phyloP scores from a whole-genome alignment of 2,329 filamentous ascomycete genomes.

The Mollisiaceae sp. region DNA sequence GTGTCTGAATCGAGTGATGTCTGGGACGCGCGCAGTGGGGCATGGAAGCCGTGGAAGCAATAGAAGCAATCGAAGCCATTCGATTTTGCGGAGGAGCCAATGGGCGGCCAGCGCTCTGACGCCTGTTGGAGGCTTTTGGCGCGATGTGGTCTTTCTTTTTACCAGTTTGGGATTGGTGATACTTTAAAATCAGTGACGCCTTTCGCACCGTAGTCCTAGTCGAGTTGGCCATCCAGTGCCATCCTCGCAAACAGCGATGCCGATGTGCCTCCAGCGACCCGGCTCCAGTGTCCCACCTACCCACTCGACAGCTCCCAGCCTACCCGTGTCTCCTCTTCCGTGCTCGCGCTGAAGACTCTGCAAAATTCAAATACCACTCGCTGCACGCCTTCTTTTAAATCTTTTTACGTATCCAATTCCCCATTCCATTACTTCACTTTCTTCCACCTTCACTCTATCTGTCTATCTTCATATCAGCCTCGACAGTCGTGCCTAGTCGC shows the following conservation, averaged over 20 bases:
- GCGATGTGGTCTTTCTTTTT: slow-evolving; percentile 23
- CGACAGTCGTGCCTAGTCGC: slow-evolving; percentile 25
- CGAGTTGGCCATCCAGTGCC: neutral
- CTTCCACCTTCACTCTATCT: slow-evolving; percentile 23
- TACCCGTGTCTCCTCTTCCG: slow-evolving; percentile 17
- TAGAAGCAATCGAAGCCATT: slow-evolving; percentile 22
- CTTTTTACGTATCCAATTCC: slow-evolving; percentile 35
- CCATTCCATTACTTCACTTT: slow-evolving; percentile 34
- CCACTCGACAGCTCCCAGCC: slow-evolving; percentile 5
- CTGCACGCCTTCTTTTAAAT: slow-evolving; percentile 32
- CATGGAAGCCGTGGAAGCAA: slow-evolving; percentile 33
- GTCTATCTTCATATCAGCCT: slow-evolving; percentile 31
- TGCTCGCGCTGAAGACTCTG: slow-evolving; percentile 27
- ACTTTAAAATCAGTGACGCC: slow-evolving; percentile 11
- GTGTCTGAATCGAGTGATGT: neutral
- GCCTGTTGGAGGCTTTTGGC: slow-evolving; percentile 14
- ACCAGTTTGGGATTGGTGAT: slow-evolving; percentile 28
- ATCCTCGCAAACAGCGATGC: neutral
- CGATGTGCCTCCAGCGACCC: neutral
- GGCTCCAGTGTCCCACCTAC: slow-evolving; percentile 8
- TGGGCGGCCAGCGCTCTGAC: slow-evolving; percentile 1
- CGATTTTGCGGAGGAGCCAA: slow-evolving; percentile 33
- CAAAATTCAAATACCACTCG: slow-evolving; percentile 38
- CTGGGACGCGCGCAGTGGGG: slow-evolving; percentile 12
- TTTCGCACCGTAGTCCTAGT: neutral